Conservation (phyloP, 331 rosid genomes). For the Acacia concinna region DNA sequence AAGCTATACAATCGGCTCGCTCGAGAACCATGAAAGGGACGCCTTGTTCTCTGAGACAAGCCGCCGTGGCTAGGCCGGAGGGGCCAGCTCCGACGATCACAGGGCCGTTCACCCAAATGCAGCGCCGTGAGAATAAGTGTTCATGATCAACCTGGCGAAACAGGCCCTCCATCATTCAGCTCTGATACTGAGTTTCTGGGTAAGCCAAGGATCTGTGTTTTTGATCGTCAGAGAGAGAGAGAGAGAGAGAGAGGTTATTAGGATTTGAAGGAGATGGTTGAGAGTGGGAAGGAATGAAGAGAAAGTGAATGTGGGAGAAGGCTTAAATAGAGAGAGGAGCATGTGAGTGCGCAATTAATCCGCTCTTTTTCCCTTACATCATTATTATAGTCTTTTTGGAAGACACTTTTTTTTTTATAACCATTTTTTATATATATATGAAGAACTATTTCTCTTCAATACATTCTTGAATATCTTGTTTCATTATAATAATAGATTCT, state of each 20-base stretch:
- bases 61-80: conserved; percentile 89
- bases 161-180: conserved; percentile 57
- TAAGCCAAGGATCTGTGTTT: neutral
- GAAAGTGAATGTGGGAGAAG: conserved; percentile 25
- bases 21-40: conserved; percentile 84
- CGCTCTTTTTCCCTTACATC: conserved; percentile 8
- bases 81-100: conserved; percentile 97
- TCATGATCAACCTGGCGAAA: conserved; percentile 57
- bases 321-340: conserved; percentile 59
- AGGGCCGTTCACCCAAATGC: conserved; percentile 88
- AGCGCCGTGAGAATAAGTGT: conserved; percentile 61
- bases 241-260: neutral
- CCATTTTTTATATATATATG: neutral
- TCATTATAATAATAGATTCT: conserved; percentile 59
- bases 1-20: conserved; percentile 87
- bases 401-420: conserved; percentile 3
- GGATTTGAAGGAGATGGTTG: conserved; percentile 23
- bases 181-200: neutral
- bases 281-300: conserved; percentile 34
- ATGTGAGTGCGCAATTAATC: conserved; percentile 43
- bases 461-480: conserved; percentile 28
- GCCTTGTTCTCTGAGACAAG: conserved; percentile 87
- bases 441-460: conserved; percentile 23
- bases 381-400: conserved; percentile 8
- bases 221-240: neutral